Conservation (phyloP, 768 basidiomycete species). For the Termitomyces titanicus region DNA sequence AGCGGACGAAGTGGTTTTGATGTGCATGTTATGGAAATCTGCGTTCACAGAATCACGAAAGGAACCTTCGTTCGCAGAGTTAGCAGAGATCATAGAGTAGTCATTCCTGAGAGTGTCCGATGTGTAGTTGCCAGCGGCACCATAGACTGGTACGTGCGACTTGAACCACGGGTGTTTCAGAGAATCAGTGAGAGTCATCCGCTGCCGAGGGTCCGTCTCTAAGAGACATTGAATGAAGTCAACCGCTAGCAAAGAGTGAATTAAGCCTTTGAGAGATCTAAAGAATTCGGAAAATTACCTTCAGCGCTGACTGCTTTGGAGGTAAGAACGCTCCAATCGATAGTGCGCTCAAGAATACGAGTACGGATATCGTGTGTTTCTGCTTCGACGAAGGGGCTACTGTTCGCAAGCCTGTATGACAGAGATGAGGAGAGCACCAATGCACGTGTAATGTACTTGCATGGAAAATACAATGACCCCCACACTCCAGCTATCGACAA, state of each 20-base stretch:
- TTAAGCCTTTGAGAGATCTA: neutral
- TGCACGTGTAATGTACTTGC: slow-evolving; percentile 33
- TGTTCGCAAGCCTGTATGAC: slow-evolving; percentile 61
- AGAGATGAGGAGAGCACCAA: neutral
- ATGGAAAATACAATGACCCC: slow-evolving; percentile 94
- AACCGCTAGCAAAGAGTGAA: slow-evolving; percentile 35
- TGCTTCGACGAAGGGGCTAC: slow-evolving; percentile 80
- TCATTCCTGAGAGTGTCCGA: slow-evolving; percentile 12
- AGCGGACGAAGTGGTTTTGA: slow-evolving; percentile 18
- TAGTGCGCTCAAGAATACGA: slow-evolving; percentile 51
- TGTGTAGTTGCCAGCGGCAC: neutral
- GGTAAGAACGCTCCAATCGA: slow-evolving; percentile 59
- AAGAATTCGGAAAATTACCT: slow-evolving; percentile 34
- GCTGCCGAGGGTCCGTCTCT: slow-evolving; percentile 52
- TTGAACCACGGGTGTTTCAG: slow-evolving; percentile 76
- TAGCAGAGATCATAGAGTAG: slow-evolving; percentile 21
- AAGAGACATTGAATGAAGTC: slow-evolving; percentile 71
- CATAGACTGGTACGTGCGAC: slow-evolving; percentile 28
- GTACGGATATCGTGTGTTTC: slow-evolving; percentile 57
- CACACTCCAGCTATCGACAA: slow-evolving; percentile 95
- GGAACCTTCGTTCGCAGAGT: slow-evolving; percentile 6
- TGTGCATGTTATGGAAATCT: slow-evolving; percentile 28
- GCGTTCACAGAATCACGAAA: slow-evolving; percentile 23
- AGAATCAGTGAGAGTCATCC: slow-evolving; percentile 73
- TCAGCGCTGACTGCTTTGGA: slow-evolving; percentile 34